Base-by-base conservation (phyloP, 2,329 filamentous ascomycete species). In the Ophidiomyces ophidiicola region DNA sequence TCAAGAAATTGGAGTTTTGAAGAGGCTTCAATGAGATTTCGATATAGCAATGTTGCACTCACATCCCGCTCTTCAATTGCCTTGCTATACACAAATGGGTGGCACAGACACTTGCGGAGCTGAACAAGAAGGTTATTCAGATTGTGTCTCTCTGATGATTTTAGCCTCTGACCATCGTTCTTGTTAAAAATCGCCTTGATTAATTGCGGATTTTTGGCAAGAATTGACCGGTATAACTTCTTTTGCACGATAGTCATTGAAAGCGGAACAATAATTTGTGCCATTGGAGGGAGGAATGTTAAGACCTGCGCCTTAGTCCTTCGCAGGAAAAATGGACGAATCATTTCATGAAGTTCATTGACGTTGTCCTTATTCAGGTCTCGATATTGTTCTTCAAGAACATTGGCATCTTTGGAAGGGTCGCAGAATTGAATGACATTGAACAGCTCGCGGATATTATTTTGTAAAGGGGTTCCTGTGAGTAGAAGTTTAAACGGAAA, bases 391-490 rank as follows among this genome's bases (percentile, higher is more conserved):
- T 73, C 67, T 50, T 96, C 88, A 2, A 96, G 66, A 14, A 71
- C 62, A 23, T 74, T 74, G 0, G 90, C 87, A 49, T 86, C 62
- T 42, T 76, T 72, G 1, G 64, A 67, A 5, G 76, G 71, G 53
- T 98, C 86, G 30, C 94, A 72, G 58, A 98, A 98, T 48, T 96
- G 88, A 3, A 98, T 64, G n/a, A 98, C 69, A 53, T 94, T 98
- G 66, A 96, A 96, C 0, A 98, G 67, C 58, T 98, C 90, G 32
- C 86, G 74, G 49, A 85, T 83, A 56, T 94, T 96, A 61, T 98
- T 69, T 39, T 69, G 66, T 25, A 98, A 64, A 0, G 90, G 90
- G 0, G 90, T 98, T 1, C 86, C 60, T 1, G 88, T 96, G 23
- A 98, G 69, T 1, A 98, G 71, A 26, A 94, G 70, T 38, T 85